Conservation (phyloP, 2,329 filamentous ascomycete genomes). For the Exophiala sp. region DNA sequence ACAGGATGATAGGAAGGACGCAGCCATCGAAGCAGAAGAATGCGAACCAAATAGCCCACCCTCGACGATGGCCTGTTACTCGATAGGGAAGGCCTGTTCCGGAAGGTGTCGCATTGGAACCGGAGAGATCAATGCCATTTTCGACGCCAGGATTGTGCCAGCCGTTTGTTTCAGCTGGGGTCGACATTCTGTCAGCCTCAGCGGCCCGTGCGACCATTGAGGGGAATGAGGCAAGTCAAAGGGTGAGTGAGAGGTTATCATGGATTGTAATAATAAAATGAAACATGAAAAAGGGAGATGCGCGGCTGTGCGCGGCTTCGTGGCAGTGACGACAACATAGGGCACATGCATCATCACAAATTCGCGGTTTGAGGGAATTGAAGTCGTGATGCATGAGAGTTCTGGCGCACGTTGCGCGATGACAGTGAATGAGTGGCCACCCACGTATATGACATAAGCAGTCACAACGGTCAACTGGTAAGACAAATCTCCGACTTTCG, state of each 20-base stretch:
- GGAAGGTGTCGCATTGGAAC: not conserved
- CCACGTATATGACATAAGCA: not conserved
- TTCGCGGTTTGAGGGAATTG: too few species aligned
- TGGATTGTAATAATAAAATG: too few species aligned
- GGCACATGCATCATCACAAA: too few species aligned
- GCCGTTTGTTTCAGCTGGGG: too few species aligned
- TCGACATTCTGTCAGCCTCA: too few species aligned
- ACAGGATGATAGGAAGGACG: constrained; percentile 1
- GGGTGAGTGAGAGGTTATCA: too few species aligned
- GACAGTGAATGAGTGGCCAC: not conserved
- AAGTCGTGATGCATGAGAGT: not conserved
- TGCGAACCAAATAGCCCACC: constrained; percentile 2
- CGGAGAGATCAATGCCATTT: not conserved
- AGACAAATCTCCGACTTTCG: too few species aligned
- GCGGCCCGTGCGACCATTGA: too few species aligned
- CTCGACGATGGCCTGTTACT: not conserved
- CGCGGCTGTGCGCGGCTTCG: not conserved
- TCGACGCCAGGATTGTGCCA: too few species aligned
- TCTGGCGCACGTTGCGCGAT: not conserved
- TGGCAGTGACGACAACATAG: too few species aligned
- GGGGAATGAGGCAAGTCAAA: too few species aligned
- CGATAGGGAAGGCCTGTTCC: not conserved
- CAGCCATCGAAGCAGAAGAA: constrained; percentile 4
- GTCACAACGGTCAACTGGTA: too few species aligned
- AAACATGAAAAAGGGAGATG: not conserved